Evolutionary conservation across 129 eudicot genomes (phyloP).

Genomic region (Lonicera japonica): DNA sequence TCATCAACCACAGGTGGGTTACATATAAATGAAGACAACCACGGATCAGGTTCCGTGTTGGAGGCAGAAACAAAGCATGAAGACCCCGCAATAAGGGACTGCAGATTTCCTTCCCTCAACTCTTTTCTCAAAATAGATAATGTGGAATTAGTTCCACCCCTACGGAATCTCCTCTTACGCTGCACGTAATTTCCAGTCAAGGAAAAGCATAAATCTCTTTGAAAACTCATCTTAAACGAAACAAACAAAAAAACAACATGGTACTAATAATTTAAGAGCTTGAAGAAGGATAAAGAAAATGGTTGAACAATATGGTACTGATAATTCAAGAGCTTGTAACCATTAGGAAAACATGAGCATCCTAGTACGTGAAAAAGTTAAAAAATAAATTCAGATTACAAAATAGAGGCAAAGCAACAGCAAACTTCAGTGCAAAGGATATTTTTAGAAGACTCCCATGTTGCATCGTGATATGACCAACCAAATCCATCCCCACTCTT

Average conservation of each 20-base stretch:
- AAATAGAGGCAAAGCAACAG: background rate
- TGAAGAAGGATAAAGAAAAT: too few relatives aligned
- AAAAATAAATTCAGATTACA: background rate
- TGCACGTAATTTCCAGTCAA: constrained; percentile 64
- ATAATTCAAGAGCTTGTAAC: background rate
- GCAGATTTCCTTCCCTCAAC: constrained; percentile 62
- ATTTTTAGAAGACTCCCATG: constrained; percentile 78
- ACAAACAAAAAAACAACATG: background rate
- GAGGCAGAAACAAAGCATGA: constrained; percentile 30
- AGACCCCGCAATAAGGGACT: constrained; percentile 62
- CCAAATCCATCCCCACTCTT: constrained; percentile 62
- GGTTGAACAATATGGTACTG: too few relatives aligned
- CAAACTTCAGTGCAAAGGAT: constrained; percentile 45
- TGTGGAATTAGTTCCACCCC: constrained; percentile 46
- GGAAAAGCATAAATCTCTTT: constrained; percentile 24
- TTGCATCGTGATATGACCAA: constrained; percentile 73
- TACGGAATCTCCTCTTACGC: constrained; percentile 71
- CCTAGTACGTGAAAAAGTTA: too few relatives aligned
- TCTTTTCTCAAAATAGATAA: constrained; percentile 54
- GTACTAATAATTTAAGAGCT: too few relatives aligned
- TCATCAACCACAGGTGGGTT: constrained; percentile 40
- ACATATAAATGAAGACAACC: constrained; percentile 63
- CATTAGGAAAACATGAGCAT: background rate
- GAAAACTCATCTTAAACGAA: background rate
- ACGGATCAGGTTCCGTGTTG: constrained; percentile 59